Base-by-base conservation (phyloP, 768 basidiomycete genomes). In the Leucosporidium yakuticum region DNA sequence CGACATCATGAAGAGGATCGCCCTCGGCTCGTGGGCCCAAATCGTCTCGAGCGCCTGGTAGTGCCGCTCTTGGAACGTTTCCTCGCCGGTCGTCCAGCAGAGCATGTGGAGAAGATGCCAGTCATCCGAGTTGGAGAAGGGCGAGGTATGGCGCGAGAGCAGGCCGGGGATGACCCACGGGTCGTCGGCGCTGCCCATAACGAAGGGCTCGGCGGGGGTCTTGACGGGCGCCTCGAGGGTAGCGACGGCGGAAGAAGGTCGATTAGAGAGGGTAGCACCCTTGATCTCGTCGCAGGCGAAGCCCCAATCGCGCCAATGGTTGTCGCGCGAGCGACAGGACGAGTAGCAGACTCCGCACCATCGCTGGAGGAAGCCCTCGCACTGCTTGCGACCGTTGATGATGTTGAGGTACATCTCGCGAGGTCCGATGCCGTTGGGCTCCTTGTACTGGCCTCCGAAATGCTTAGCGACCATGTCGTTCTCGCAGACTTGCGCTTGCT, bases 281-380 rank as follows among this genome's bases (percentile, higher is more conserved):
- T 64, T 68, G 53, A 68, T 39, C 9, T 64, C 64, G 69, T 73
- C 72, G 67, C 72, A 73, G 0, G 44, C 64, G 66, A 60, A 63
- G 6, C 63, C 69, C 60, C 44, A 53, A 20, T 57, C 27, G 4
- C 48, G 44, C 72, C 69, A 70, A 48, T 65, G 66, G 36, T 63
- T 62, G 15, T 60, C 48, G 14, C 67, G 29, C 31, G 32, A n/a
- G 3, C 69, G 63, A 51, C 72, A 73, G 32, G 69, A 68, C 4
- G 69, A 64, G 64, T 70, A 73, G 62, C 72, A 73, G 7, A 70
- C 56, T 27, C 66, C 72, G 64, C 72, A 73, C 63, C 61, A 68
- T n/a, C 54, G 23, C 54, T 66, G 63, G 11, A 59, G 34, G 53
- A 68, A 49, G 9, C 60, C 60, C 2, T 70, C 66, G 67, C 72